Base-by-base conservation (phyloP, 352 stramenopile species). In the Phytopythium boreale region DNA sequence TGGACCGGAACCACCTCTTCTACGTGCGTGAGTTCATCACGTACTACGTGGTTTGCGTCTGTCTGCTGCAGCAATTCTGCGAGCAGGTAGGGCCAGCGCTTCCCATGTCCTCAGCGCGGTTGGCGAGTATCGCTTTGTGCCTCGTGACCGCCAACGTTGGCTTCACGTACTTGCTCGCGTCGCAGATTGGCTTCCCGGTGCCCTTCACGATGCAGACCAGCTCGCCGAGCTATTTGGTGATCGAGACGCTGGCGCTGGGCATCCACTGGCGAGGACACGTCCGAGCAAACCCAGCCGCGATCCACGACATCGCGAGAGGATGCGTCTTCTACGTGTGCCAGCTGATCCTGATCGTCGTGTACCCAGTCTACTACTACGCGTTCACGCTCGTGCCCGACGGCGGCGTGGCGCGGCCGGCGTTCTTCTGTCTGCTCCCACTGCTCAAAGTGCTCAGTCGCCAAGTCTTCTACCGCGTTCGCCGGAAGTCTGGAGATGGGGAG, bases 151-250 rank as follows among this genome's bases (percentile, higher is more conserved):
- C 53, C 22, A 66, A 64, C 20, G 51, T 57, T 0, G 43, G 31
- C 5, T 50, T 44, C 17, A 59, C 50, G n/a, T 68, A 70, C n/a
- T 22, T 46, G 8, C 27, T 72, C 1, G 57, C 69, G 1, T 47
- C 26, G 2, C 37, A 41, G 26, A 60, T 76, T 12, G 72, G 63
- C 11, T 79, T 69, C 37, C 72, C 72, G 14, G 17, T 79, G 2
- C 72, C 72, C 19, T 76, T 79, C 50, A 62, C 66, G 0, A 66
- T 75, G 17, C 26, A 26, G 6, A 4, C 27, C 9, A 55, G 49
- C 27, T 20, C 22, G 6, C 4, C 5, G 11, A 19, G 15, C 10
- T 31, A 55, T 10, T 36, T 55, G 1, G 6, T 55, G 11, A 2
- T 55, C 9, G 14, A 55, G 29, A 22, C 24, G 6, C 9, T 31